A percentile compares a stretch with the other conserved stretches of the same genome.
Conservation (phyloP, 352 stramenopile species). For the Phytophthora idaei region DNA sequence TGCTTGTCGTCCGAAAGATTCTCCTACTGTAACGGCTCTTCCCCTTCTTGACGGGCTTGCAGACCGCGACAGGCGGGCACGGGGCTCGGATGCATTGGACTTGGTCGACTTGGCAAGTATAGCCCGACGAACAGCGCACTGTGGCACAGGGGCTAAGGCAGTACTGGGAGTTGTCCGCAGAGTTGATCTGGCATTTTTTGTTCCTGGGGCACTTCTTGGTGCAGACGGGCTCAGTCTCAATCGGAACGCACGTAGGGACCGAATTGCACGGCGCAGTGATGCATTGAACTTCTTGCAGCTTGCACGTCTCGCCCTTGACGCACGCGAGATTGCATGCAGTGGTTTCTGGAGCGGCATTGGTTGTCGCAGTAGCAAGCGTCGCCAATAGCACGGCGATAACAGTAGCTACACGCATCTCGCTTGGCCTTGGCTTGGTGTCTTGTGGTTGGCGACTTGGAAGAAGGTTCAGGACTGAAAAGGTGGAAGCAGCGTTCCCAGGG, state of each 20-base stretch:
- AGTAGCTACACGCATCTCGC: conserved; percentile 16
- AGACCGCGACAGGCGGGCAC: conserved; percentile 24
- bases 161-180: conserved; percentile 20
- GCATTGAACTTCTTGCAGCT: conserved; percentile 23
- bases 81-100: conserved; percentile 31
- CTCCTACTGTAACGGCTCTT: conserved; percentile 3
- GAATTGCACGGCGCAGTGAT: conserved; percentile 24
- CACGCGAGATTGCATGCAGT: conserved; percentile 18
- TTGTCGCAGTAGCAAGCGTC: background rate
- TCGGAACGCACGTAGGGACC: conserved; percentile 23
- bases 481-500: background rate
- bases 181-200: conserved; percentile 31
- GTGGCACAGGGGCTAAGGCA: conserved; percentile 29
- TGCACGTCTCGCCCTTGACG: conserved; percentile 16
- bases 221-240: conserved; percentile 13
- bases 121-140: conserved; percentile 21
- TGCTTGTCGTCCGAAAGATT: conserved; percentile 8
- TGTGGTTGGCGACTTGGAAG: background rate
- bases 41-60: conserved; percentile 25
- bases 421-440: background rate
- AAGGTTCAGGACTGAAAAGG: conserved; percentile 21
- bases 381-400: conserved; percentile 11
- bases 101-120: conserved; percentile 26
- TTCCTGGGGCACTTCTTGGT: conserved; percentile 24
- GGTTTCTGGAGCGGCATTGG: background rate